These are phyloP conservation scores for Termitomyces sp. DNA, from an alignment of 768 basidiomycete genomes.

Conservation along the genomic window DNA sequence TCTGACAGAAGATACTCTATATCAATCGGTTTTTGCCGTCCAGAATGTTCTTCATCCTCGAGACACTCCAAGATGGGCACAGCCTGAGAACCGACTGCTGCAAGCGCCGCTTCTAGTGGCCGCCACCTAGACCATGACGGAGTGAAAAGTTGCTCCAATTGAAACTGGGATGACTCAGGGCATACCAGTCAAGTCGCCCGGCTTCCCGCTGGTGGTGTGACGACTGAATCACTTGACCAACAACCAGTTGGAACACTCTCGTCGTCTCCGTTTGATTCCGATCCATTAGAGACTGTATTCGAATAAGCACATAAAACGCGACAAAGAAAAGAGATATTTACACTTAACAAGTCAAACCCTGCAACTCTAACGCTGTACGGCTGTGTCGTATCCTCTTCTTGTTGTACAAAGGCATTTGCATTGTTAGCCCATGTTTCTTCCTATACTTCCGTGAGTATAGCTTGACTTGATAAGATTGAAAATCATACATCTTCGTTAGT, in stretches of 20 bases:
- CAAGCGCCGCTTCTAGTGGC: constrained; percentile 79
- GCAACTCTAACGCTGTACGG: constrained; percentile 78
- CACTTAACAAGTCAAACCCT: constrained; percentile 77
- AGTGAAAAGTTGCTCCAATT: background rate
- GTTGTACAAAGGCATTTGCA: constrained; percentile 87
- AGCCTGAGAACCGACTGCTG: constrained; percentile 75
- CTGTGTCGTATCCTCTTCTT: constrained; percentile 90
- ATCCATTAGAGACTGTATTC: constrained; percentile 49
- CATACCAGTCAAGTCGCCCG: constrained; percentile 61
- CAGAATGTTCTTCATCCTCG: constrained; percentile 68
- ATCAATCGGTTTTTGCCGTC: constrained; percentile 64
- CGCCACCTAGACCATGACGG: constrained; percentile 69
- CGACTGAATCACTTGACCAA: constrained; percentile 49
- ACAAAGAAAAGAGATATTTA: constrained; percentile 24
- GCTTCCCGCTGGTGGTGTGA: constrained; percentile 50
- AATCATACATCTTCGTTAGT: constrained; percentile 77
- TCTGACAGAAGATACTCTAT: constrained; percentile 69
- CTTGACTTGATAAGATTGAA: background rate
- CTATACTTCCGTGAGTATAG: constrained; percentile 29
- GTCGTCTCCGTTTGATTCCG: constrained; percentile 45
- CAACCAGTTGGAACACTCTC: constrained; percentile 44
- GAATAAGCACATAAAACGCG: background rate
- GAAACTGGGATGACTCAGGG: background rate
- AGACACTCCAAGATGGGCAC: constrained; percentile 71
- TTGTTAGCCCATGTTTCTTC: constrained; percentile 89